Percentiles rank a stretch among this genome's conserved stretches.
phyloP scores from a whole-genome alignment of 441 rosid genomes.

The Pelargonium cotyledonis region DNA sequence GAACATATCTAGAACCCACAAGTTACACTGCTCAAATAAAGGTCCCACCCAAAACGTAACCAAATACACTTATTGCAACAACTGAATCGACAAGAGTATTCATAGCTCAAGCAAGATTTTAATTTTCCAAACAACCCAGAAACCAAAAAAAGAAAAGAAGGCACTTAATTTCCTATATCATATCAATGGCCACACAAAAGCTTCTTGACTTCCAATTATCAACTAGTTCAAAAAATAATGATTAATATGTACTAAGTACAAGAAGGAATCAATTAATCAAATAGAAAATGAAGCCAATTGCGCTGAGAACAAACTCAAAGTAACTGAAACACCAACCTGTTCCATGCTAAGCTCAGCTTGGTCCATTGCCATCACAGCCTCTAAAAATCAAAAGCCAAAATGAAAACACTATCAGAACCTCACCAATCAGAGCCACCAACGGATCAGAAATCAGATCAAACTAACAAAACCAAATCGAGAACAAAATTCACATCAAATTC shows the following conservation, averaged over 20 bases:
- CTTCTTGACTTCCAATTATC: background rate
- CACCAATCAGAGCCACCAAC: background rate
- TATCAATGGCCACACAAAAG: background rate
- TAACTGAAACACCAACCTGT: constrained; percentile 46
- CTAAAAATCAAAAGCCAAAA: background rate
- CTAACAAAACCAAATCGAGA: background rate
- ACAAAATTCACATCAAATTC: background rate
- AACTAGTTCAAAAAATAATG: background rate
- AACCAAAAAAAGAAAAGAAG: too few relatives aligned
- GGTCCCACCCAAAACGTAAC: background rate
- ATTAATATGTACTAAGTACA: background rate
- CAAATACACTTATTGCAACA: background rate
- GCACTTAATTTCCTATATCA: background rate
- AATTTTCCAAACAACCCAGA: too few relatives aligned
- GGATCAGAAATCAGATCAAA: background rate
- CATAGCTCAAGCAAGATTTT: background rate
- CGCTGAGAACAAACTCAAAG: background rate
- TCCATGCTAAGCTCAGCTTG: constrained; percentile 66
- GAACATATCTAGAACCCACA: background rate
- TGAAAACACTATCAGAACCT: background rate
- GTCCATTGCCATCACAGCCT: constrained; percentile 38
- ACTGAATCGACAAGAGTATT: background rate
- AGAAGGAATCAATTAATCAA: background rate
- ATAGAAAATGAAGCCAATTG: background rate
- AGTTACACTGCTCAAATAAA: background rate